These are phyloP conservation scores for Gossypium ekmanianum DNA, from an alignment of 345 rosid species.

Conservation along the genomic window DNA sequence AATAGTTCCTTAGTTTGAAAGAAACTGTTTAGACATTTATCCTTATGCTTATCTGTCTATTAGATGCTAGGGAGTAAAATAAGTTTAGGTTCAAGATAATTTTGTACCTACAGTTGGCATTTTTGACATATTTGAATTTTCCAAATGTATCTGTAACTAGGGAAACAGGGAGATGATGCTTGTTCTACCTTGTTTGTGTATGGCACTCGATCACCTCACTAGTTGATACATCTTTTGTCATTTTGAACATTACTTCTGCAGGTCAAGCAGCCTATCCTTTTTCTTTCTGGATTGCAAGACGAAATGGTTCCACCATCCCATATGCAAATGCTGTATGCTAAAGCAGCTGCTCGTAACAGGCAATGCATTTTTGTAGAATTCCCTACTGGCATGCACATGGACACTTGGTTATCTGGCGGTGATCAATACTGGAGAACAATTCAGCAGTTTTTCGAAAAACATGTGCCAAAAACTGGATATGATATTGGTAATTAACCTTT, in stretches of 20 bases:
- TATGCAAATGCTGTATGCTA: constrained; percentile 84
- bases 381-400: constrained; percentile 98
- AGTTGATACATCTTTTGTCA: neutral
- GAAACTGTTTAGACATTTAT: neutral
- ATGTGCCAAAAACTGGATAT: constrained; percentile 34
- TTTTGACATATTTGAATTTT: neutral
- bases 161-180: constrained; percentile 3
- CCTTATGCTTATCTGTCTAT: neutral
- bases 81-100: neutral
- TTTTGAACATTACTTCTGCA: constrained; percentile 35
- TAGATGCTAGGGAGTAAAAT: neutral
- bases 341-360: constrained; percentile 78
- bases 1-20: neutral
- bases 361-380: constrained; percentile 74
- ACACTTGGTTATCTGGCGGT: constrained; percentile 94
- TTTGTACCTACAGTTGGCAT: neutral
- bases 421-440: constrained; percentile 78
- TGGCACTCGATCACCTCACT: neutral
- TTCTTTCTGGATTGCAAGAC: constrained; percentile 95
- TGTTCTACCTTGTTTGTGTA: neutral
- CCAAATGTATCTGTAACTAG: neutral
- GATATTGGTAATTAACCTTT: constrained; percentile 39
- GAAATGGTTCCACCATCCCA: constrained; percentile 97
- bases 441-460: constrained; percentile 53
- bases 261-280: constrained; percentile 88